Evolutionary conservation across 2,329 filamentous ascomycete species (phyloP).

Genomic region (Venturia carpophila): DNA sequence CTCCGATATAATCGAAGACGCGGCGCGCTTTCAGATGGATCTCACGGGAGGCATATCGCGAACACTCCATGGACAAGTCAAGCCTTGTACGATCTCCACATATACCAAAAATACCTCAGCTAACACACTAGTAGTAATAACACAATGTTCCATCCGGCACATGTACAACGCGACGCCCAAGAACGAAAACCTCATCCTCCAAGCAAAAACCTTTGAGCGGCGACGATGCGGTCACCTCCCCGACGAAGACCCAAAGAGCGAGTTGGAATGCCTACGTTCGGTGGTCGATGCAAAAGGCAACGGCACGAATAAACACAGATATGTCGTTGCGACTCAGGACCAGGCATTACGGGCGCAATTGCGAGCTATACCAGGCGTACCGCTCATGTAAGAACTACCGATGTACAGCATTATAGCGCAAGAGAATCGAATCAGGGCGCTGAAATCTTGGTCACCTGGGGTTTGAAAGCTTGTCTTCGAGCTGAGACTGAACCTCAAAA

Average conservation of each 20-base stretch:
- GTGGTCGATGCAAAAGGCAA: slow-evolving; percentile 72
- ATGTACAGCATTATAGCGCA: not conserved
- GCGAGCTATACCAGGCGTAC: slow-evolving; percentile 62
- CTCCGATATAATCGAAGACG: slow-evolving; percentile 74
- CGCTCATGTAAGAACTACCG: slow-evolving; percentile 45
- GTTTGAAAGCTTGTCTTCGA: too few species aligned
- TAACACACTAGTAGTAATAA: slow-evolving; percentile 53
- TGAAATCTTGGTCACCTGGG: too few species aligned
- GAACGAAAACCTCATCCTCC: slow-evolving; percentile 56
- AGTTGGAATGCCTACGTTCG: slow-evolving; percentile 60
- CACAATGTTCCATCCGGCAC: slow-evolving; percentile 72
- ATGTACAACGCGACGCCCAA: slow-evolving; percentile 54
- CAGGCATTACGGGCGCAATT: slow-evolving; percentile 54
- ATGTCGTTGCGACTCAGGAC: slow-evolving; percentile 70
- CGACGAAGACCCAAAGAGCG: slow-evolving; percentile 61
- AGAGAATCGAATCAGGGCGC: not conserved
- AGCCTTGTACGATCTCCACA: slow-evolving; percentile 53
- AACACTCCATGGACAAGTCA: slow-evolving; percentile 80
- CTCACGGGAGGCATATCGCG: slow-evolving; percentile 67
- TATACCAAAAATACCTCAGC: not conserved
- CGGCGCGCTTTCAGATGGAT: slow-evolving; percentile 81
- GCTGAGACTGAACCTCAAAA: too few species aligned
- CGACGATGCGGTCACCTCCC: slow-evolving; percentile 72
- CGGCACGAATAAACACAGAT: slow-evolving; percentile 67
- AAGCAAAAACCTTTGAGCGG: slow-evolving; percentile 68